These are phyloP conservation scores for Didymella keratinophila DNA, from an alignment of 2,329 filamentous ascomycete species.

Conservation along the genomic window DNA sequence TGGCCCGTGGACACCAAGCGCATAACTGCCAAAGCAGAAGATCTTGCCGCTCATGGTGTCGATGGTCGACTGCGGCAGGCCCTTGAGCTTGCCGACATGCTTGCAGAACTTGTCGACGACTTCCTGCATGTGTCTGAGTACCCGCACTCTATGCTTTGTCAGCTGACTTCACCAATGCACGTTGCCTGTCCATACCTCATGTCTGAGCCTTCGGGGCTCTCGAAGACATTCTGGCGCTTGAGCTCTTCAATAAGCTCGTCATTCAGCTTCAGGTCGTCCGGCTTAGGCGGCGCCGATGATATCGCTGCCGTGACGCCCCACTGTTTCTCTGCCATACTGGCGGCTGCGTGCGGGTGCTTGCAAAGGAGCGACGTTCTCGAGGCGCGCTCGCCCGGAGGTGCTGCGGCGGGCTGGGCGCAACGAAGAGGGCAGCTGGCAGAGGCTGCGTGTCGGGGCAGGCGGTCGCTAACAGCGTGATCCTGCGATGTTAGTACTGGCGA, in stretches of 20 bases:
- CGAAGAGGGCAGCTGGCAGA: constrained; percentile 20
- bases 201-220: constrained; percentile 80
- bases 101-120: constrained; percentile 89
- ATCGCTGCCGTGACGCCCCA: constrained; percentile 87
- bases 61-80: constrained; percentile 76
- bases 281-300: constrained; percentile 77
- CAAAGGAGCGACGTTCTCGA: constrained; percentile 16
- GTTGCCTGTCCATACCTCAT: constrained; percentile 68
- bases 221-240: constrained; percentile 90
- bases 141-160: constrained; percentile 64
- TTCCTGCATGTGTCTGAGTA: constrained; percentile 77
- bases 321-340: constrained; percentile 46
- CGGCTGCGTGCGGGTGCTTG: constrained; percentile 14
- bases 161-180: constrained; percentile 8
- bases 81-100: constrained; percentile 76
- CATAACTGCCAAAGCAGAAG: constrained; percentile 95
- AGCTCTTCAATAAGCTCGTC: constrained; percentile 83
- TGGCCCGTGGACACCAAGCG: constrained; percentile 90
- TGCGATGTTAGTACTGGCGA: constrained; percentile 16
- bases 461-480: constrained; percentile 12
- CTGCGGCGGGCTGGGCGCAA: constrained; percentile 29
- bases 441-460: not conserved
- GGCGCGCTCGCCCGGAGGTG: constrained; percentile 31
- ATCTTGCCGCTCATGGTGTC: constrained; percentile 89
- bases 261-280: constrained; percentile 77